Conservation (phyloP, 1,284 basidiomycete genomes). For the Ustilago tritici region DNA sequence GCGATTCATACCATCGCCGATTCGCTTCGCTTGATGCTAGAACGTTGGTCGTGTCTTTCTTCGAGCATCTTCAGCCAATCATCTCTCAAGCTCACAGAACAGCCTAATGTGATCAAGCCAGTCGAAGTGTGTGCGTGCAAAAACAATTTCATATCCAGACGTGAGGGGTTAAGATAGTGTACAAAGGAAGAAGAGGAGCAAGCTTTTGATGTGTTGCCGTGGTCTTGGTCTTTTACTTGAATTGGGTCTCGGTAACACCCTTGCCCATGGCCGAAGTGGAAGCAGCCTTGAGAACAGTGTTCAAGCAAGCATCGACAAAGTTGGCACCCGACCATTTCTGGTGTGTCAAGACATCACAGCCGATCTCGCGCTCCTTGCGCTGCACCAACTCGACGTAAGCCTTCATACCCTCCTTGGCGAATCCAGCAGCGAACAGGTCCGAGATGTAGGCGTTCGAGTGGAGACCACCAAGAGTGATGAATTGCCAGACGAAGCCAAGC, state of each 20-base stretch:
- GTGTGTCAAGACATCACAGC: conserved; percentile 70
- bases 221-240: conserved; percentile 70
- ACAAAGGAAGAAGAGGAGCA: conserved; percentile 9
- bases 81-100: too few species aligned
- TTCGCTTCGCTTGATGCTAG: neutral
- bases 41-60: too few species aligned
- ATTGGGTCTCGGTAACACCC: conserved; percentile 92
- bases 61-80: too few species aligned
- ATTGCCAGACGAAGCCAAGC: conserved; percentile 97
- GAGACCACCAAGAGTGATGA: conserved; percentile 95
- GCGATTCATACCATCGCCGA: neutral
- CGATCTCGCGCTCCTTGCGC: conserved; percentile 72
- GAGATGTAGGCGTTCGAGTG: conserved; percentile 98
- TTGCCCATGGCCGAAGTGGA: conserved; percentile 96
- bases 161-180: conserved; percentile 11
- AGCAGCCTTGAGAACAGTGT: conserved; percentile 93
- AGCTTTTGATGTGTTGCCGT: neutral
- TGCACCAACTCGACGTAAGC: conserved; percentile 74
- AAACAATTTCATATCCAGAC: neutral
- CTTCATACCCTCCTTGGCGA: conserved; percentile 81
- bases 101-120: too few species aligned
- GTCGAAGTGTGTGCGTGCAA: neutral
- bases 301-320: conserved; percentile 89
- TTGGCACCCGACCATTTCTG: conserved; percentile 91
- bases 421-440: conserved; percentile 88